Percentiles rank a stretch among this genome's conserved stretches.
phyloP scores from a whole-genome alignment of 2,329 filamentous ascomycete genomes.

The Xylaria multiplex region DNA sequence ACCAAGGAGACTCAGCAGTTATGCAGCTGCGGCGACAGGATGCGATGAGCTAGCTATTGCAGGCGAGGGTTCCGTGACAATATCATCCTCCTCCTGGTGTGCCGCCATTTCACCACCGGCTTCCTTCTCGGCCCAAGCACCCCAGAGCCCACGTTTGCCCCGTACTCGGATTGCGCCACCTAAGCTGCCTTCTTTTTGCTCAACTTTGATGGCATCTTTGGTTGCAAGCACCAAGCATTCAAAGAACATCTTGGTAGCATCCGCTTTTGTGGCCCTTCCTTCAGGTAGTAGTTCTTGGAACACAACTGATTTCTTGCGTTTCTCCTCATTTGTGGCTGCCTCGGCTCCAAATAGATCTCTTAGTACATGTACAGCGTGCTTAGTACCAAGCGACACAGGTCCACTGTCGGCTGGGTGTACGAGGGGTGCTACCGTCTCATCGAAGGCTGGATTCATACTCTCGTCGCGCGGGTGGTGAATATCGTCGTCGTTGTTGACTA shows the following conservation, averaged over 20 bases:
- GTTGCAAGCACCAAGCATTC: slow-evolving; percentile 95
- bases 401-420: slow-evolving; percentile 86
- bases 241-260: slow-evolving; percentile 99
- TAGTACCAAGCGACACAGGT: slow-evolving; percentile 88
- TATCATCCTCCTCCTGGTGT: slow-evolving; percentile 58
- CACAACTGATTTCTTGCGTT: slow-evolving; percentile 80
- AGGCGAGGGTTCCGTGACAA: slow-evolving; percentile 48
- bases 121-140: slow-evolving; percentile 88
- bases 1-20: slow-evolving; percentile 22
- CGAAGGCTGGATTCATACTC: slow-evolving; percentile 70
- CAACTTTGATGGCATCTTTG: slow-evolving; percentile 97
- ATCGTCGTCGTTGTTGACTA: slow-evolving; percentile 58
- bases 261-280: slow-evolving; percentile 79
- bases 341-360: slow-evolving; percentile 85
- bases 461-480: slow-evolving; percentile 57
- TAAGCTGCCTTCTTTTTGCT: slow-evolving; percentile 78
- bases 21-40: slow-evolving; percentile 48
- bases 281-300: slow-evolving; percentile 95
- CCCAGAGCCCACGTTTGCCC: slow-evolving; percentile 96
- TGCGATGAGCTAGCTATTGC: slow-evolving; percentile 49
- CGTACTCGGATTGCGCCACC: slow-evolving; percentile 84
- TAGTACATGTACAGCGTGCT: slow-evolving; percentile 94
- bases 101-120: slow-evolving; percentile 70
- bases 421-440: slow-evolving; percentile 79
- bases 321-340: slow-evolving; percentile 73